Base-by-base conservation (phyloP, 2,329 filamentous ascomycete species). In the Cytospora schulzeri region DNA sequence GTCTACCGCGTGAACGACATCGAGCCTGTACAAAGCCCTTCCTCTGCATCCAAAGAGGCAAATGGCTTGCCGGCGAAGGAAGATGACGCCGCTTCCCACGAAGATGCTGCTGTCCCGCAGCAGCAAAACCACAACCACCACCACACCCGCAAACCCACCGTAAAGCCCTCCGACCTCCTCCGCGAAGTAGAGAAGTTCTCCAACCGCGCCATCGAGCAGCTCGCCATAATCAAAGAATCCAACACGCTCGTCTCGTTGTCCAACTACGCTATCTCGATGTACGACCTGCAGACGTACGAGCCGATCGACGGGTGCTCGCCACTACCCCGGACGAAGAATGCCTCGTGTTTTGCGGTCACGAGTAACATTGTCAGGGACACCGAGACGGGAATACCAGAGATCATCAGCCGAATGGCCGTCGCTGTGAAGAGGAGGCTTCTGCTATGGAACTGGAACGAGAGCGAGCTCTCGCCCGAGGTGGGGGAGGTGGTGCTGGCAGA, bases 131-230 rank as follows among this genome's bases (percentile, higher is more conserved):
- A 71, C 14, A 68, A 72, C n/a, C 41, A 71, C 14, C 68, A 72
- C n/a, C 41, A 41, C 60, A 67, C 66, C 60, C 57, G 71, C 68
- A 76, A 73, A 57, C 74, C 68, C 64, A 71, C 71, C 24, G 68
- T 72, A 66, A 88, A 83, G 70, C 83, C 90, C 5, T 93, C 93
- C 12, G 93, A 97, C 72, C 85, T 97, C 28, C 82, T 98, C 56
- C 91, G 93, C 67, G 96, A 98, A 76, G 84, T 97, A 60, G 95
- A 99, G 70, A 95, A 91, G 79, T 99, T 99, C 82, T 95, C 94
- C 12, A 87, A 90, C 38, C 88, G 92, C 67, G 89, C 93, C 61
- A 89, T 99, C 68, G 93, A 97, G 72, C 94, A 99, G 81, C 87
- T 99, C 19, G 94, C 93, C 64, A 90, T 96, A 65, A 93, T 99